phyloP scores from a whole-genome alignment of 1,139 yeast species.

The Yamadazyma triangularis region DNA sequence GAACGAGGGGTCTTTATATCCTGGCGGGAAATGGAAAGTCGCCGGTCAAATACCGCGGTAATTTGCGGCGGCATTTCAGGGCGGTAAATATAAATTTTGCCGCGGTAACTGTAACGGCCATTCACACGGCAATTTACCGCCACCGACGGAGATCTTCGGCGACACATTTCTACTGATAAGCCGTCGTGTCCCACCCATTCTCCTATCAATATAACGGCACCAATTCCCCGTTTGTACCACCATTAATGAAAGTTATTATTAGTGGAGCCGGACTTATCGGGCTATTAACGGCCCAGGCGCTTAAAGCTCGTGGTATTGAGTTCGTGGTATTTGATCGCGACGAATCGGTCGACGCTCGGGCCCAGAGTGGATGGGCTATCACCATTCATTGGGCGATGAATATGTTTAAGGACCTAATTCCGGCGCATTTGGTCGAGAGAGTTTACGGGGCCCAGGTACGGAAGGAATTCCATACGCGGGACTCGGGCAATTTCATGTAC shows the following conservation, averaged over 20 bases:
- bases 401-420: constrained; percentile 16
- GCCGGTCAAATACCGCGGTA: too few species aligned
- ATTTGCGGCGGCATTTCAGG: too few species aligned
- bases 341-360: constrained; percentile 15
- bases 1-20: too few species aligned
- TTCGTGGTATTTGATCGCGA: constrained; percentile 21
- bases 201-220: too few species aligned
- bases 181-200: too few species aligned
- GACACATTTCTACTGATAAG: too few species aligned
- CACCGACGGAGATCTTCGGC: too few species aligned
- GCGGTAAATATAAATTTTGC: too few species aligned
- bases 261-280: constrained; percentile 23
- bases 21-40: too few species aligned
- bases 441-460: constrained; percentile 20
- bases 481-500: constrained; percentile 22
- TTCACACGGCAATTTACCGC: too few species aligned
- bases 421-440: constrained; percentile 12
- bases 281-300: constrained; percentile 19
- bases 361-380: constrained; percentile 25
- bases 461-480: constrained; percentile 18
- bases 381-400: constrained; percentile 25
- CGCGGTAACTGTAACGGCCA: too few species aligned
- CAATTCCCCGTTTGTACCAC: too few species aligned
- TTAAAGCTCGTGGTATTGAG: constrained; percentile 16
- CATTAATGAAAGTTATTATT: constrained; percentile 10